These are phyloP conservation scores for Hevea brasiliensis DNA, from an alignment of 345 rosid species.

Conservation along the genomic window DNA sequence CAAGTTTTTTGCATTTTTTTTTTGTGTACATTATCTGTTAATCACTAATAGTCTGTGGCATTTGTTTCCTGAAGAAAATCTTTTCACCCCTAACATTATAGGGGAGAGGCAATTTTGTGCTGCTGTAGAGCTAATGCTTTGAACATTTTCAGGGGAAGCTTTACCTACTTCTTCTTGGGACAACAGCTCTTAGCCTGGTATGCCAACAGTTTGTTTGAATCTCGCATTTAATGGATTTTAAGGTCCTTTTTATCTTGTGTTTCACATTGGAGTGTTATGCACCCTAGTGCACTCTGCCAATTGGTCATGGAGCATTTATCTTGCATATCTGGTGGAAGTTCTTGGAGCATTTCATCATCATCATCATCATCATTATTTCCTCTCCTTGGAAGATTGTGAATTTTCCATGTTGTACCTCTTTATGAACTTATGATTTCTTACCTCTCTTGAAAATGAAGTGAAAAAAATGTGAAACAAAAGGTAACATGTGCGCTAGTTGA, in stretches of 20 bases:
- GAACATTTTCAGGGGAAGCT: slow-evolving; percentile 63
- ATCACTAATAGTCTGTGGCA: background rate
- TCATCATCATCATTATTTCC: background rate
- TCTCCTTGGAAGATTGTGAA: background rate
- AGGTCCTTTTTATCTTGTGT: background rate
- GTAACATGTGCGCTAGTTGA: background rate
- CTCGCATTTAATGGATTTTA: background rate
- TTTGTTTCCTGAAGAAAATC: background rate
- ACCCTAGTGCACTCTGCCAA: background rate
- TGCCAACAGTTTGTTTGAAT: background rate
- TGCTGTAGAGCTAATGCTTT: slow-evolving; percentile 8
- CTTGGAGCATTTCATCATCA: background rate
- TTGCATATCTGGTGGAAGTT: background rate
- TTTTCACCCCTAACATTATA: background rate
- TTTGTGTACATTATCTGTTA: background rate
- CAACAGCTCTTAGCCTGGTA: slow-evolving; percentile 91
- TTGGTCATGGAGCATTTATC: background rate
- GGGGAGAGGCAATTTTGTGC: background rate
- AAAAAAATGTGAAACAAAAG: background rate
- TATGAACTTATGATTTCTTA: background rate
- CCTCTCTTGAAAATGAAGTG: background rate
- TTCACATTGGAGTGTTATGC: background rate
- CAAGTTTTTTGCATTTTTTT: background rate
- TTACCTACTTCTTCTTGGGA: slow-evolving; percentile 89
- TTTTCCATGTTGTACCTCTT: background rate